phyloP scores from a whole-genome alignment of 768 basidiomycete species.

The Pulveroboletus frians region DNA sequence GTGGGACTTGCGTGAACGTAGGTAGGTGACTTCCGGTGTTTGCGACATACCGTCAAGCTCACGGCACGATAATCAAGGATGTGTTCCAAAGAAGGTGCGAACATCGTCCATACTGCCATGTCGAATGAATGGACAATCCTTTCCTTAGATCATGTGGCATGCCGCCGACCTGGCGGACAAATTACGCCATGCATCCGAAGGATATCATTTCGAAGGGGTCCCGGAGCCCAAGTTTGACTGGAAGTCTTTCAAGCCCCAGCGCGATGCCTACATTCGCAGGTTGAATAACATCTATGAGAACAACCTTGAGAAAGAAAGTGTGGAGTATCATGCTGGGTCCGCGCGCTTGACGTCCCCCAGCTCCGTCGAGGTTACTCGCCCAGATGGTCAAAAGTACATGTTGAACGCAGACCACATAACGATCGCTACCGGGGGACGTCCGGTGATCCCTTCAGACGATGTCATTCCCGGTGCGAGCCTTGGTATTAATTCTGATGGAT shows the following conservation, averaged over 20 bases:
- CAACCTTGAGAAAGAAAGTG: slow-evolving; percentile 82
- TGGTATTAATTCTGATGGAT: slow-evolving; percentile 92
- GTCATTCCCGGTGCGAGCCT: slow-evolving; percentile 84
- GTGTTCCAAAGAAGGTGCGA: slow-evolving; percentile 91
- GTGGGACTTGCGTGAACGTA: slow-evolving; percentile 98
- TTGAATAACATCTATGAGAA: slow-evolving; percentile 89
- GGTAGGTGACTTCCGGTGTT: slow-evolving; percentile 46
- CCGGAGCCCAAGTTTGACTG: slow-evolving; percentile 72
- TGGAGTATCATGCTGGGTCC: slow-evolving; percentile 80
- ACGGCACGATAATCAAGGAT: slow-evolving; percentile 48
- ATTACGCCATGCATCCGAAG: slow-evolving; percentile 65
- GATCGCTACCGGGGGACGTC: slow-evolving; percentile 83
- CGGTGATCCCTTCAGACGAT: slow-evolving; percentile 72
- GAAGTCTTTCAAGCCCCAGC: slow-evolving; percentile 85
- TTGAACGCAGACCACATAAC: slow-evolving; percentile 74
- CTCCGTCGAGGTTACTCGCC: slow-evolving; percentile 65
- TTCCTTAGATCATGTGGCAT: slow-evolving; percentile 90
- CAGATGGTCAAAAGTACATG: slow-evolving; percentile 65
- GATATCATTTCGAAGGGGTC: slow-evolving; percentile 65
- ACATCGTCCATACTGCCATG: not conserved
- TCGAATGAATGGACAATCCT: not conserved
- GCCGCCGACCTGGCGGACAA: slow-evolving; percentile 88
- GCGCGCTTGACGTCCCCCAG: slow-evolving; percentile 67
- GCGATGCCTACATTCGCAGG: slow-evolving; percentile 89
- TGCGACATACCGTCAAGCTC: not conserved